phyloP scores from a whole-genome alignment of 2,329 filamentous ascomycete species.

The Venturia asperata region DNA sequence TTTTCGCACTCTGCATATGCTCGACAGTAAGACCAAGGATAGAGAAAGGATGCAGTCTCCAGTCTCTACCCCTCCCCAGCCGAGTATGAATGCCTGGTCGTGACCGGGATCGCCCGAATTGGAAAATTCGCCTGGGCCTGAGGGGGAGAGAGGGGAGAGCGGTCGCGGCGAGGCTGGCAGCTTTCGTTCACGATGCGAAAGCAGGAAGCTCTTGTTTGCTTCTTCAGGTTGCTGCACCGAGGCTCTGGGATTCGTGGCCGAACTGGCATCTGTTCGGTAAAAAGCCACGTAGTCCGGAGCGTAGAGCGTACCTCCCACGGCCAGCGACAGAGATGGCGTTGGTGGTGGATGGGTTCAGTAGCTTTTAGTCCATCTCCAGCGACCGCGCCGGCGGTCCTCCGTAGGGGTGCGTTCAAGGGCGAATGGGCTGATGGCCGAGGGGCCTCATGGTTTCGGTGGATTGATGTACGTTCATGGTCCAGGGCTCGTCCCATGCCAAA shows the following conservation, averaged over 20 bases:
- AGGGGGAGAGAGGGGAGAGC: too few relatives aligned
- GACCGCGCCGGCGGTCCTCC: not conserved
- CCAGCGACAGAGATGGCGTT: not conserved
- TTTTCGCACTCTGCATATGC: not conserved
- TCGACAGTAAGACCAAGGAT: not conserved
- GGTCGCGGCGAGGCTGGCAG: not conserved
- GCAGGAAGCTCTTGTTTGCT: not conserved
- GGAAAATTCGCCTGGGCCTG: slow-evolving; percentile 1
- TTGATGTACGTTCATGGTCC: not conserved
- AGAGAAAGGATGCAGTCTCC: not conserved
- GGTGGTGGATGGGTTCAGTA: not conserved
- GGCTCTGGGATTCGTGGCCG: not conserved
- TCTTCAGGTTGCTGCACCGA: not conserved
- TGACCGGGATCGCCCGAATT: not conserved
- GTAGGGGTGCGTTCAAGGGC: not conserved
- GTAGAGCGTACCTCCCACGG: not conserved
- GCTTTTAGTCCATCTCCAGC: not conserved
- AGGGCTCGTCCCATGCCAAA: not conserved
- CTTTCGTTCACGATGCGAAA: not conserved
- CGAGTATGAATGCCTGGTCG: not conserved
- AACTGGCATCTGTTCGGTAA: not conserved
- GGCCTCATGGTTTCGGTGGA: not conserved
- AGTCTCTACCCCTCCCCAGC: not conserved
- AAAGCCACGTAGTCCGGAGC: not conserved
- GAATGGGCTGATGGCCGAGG: slow-evolving; percentile 1